These are phyloP conservation scores for Mrakia hoshinonis DNA, from an alignment of 768 basidiomycete species.

Conservation along the genomic window DNA sequence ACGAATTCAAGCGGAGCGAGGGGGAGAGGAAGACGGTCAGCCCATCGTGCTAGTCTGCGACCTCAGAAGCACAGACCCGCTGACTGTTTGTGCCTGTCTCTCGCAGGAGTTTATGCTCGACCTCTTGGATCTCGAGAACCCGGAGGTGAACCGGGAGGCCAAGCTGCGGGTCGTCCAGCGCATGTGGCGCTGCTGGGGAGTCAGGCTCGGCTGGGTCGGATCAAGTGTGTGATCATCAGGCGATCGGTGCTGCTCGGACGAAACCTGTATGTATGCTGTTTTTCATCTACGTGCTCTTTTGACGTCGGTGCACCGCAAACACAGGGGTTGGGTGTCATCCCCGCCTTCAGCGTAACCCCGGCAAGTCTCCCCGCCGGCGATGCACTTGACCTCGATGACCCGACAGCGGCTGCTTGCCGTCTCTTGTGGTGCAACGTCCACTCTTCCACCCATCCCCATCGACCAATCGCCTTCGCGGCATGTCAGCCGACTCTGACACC, in stretches of 20 bases:
- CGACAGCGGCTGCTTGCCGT: too few relatives aligned
- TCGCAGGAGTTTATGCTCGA: slow-evolving; percentile 79
- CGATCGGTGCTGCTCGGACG: not conserved
- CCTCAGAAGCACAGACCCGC: not conserved
- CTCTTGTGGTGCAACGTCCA: too few relatives aligned
- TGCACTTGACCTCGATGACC: too few relatives aligned
- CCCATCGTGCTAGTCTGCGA: not conserved
- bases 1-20: slow-evolving; percentile 32
- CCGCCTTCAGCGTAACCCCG: too few relatives aligned
- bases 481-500: too few relatives aligned
- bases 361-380: too few relatives aligned
- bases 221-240: not conserved
- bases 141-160: slow-evolving; percentile 56
- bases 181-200: slow-evolving; percentile 84
- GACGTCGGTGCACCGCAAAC: too few relatives aligned
- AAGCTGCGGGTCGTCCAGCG: slow-evolving; percentile 70
- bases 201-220: slow-evolving; percentile 54
- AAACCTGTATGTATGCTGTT: not conserved
- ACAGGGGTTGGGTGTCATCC: too few relatives aligned
- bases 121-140: slow-evolving; percentile 69
- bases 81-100: not conserved
- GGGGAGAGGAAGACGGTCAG: slow-evolving; percentile 9
- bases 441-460: too few relatives aligned
- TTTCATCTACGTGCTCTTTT: too few relatives aligned
- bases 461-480: too few relatives aligned